These are phyloP conservation scores for Hordeum pubiflorum DNA, from an alignment of 202 grass and related monocot genomes.

Conservation along the genomic window DNA sequence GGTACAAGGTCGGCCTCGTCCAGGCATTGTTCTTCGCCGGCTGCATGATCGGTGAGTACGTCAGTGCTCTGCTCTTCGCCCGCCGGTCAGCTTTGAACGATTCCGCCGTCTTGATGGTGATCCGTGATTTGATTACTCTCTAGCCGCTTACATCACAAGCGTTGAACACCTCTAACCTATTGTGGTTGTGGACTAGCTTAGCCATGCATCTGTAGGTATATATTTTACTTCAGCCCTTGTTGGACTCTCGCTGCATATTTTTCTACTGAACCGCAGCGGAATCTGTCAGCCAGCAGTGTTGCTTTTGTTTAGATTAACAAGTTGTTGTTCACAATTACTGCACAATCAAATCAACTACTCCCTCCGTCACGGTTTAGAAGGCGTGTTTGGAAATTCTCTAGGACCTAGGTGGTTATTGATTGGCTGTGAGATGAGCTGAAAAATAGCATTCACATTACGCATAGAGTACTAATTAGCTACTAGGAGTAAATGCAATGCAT, in stretches of 20 bases:
- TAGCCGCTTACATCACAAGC: too few relatives aligned
- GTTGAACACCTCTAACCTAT: too few relatives aligned
- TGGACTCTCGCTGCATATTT: not conserved
- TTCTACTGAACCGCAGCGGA: not conserved
- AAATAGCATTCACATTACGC: too few relatives aligned
- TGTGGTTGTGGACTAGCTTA: too few relatives aligned
- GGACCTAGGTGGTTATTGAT: too few relatives aligned
- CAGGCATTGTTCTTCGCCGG: slow-evolving; percentile 82
- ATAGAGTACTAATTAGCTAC: too few relatives aligned
- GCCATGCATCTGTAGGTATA: not conserved
- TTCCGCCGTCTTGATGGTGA: not conserved
- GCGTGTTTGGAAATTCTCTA: too few relatives aligned
- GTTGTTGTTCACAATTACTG: not conserved
- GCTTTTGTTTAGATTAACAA: not conserved
- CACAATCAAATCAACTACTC: not conserved
- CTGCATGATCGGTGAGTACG: slow-evolving; percentile 59
- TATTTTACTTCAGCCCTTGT: not conserved
- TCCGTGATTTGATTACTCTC: too few relatives aligned
- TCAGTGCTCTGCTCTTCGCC: not conserved
- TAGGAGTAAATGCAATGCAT: too few relatives aligned
- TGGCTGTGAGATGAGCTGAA: too few relatives aligned
- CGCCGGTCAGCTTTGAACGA: not conserved
- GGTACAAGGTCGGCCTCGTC: slow-evolving; percentile 81
- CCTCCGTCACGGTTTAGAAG: too few relatives aligned
- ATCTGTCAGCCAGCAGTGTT: too few relatives aligned